Percentiles rank a stretch among this genome's conserved stretches.
These are phyloP conservation scores for Papiliotrema terrestris DNA, from an alignment of 1,284 basidiomycete genomes.

Conservation along the genomic window DNA sequence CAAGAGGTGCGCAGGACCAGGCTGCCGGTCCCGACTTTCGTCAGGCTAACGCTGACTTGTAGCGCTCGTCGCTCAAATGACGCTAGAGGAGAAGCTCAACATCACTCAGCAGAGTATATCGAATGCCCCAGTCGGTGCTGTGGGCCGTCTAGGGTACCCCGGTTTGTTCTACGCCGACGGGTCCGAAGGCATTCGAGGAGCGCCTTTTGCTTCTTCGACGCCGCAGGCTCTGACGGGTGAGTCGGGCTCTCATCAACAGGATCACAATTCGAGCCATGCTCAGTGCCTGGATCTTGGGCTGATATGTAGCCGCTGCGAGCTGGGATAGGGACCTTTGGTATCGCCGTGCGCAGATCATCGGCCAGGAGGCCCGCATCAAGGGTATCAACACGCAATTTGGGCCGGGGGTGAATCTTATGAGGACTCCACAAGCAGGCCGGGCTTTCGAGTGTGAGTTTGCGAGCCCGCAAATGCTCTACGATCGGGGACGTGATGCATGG, in stretches of 20 bases:
- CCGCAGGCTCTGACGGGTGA: constrained; percentile 9
- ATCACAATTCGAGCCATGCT: too few relatives aligned
- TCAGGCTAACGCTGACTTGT: not conserved
- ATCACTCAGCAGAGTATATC: constrained; percentile 12
- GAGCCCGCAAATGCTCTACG: too few relatives aligned
- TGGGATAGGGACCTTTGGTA: constrained; percentile 9
- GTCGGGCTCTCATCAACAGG: too few relatives aligned
- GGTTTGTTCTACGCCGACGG: constrained; percentile 15
- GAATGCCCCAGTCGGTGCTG: constrained; percentile 8
- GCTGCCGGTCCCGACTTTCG: too few relatives aligned
- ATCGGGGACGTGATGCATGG: too few relatives aligned
- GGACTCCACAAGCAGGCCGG: constrained; percentile 8
- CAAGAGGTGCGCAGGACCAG: constrained; percentile 8
- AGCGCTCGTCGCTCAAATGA: constrained; percentile 19
- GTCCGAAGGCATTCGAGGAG: constrained; percentile 10
- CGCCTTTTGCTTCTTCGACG: constrained; percentile 10
- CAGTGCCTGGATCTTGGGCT: not conserved
- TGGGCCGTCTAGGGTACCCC: constrained; percentile 10
- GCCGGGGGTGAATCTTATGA: constrained; percentile 10
- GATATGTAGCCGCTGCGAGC: constrained; percentile 2
- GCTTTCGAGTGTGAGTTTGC: constrained; percentile 7
- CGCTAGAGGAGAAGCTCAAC: constrained; percentile 21
- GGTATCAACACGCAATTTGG: constrained; percentile 12
- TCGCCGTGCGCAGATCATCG: constrained; percentile 9
- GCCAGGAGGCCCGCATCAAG: constrained; percentile 10